Conservation (phyloP, 345 rosid genomes). For the Alliaria petiolata region DNA sequence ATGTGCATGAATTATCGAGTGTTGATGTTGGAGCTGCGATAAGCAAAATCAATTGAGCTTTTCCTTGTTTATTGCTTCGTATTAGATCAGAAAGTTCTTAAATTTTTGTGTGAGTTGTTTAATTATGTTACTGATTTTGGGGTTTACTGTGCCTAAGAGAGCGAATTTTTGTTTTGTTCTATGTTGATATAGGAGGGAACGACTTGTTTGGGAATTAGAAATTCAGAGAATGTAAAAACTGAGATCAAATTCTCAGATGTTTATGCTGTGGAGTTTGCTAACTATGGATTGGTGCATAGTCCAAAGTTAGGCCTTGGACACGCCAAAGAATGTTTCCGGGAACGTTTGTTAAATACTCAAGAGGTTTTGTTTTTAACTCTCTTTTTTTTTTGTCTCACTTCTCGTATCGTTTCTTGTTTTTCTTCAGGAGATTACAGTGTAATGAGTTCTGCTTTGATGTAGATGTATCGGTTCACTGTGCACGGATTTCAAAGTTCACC, state of each 20-base stretch:
- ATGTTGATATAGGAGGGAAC: slow-evolving; percentile 47
- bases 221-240: slow-evolving; percentile 29
- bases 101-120: neutral
- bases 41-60: neutral
- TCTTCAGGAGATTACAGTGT: neutral
- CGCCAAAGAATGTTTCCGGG: slow-evolving; percentile 43
- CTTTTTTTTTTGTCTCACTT: neutral
- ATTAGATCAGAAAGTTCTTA: neutral
- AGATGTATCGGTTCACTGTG: slow-evolving; percentile 68
- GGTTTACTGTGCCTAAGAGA: no score
- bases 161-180: neutral
- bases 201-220: slow-evolving; percentile 50
- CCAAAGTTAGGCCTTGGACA: slow-evolving; percentile 27
- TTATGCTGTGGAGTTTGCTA: slow-evolving; percentile 63
- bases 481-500: slow-evolving; percentile 53
- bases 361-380: slow-evolving; percentile 57
- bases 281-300: slow-evolving; percentile 40
- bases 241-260: slow-evolving; percentile 55
- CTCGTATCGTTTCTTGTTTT: neutral
- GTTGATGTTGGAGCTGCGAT: neutral
- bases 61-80: neutral
- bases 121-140: no score
- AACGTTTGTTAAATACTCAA: slow-evolving; percentile 30
- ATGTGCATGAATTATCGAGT: neutral
- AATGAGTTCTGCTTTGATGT: slow-evolving; percentile 15